Evolutionary conservation across 306 rosid genomes (phyloP), one percentile per base, ranked within the genome.

Genomic region (Mimosa bimucronata): DNA sequence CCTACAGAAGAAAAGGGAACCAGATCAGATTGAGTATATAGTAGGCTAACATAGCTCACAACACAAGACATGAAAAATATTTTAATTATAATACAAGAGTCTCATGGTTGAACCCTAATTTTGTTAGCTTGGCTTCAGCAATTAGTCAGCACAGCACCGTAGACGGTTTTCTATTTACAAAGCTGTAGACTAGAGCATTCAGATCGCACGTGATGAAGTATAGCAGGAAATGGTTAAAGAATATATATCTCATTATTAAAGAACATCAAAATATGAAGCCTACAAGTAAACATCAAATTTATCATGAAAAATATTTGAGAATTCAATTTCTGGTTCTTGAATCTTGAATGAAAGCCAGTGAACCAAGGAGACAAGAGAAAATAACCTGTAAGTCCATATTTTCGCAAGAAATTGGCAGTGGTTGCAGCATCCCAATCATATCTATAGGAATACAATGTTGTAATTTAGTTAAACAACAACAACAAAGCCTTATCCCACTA

Each of bases 391-490:
- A 91, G 99, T 75, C 93, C 97, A 75, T 91, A 89, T 78, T 93
- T 93, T 58, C 97, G 83, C 74, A 93, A 82, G 94, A 95, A 95
- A 86, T 90, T 93, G 30, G 98, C 93, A 50, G 98, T 11, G 46
- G 99, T 95, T 71, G 99, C 97, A 74, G 98, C 99, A 93, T 93
- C 99, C 99, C 98, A 95, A 86, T 95, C 99, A 86, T 95, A 94
- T 90, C 97, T 94, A 89, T 52, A 30, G 74, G 55, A 75, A 84
- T 52, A 79, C 34, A 81, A 79, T 18, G 77, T 78, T 41, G 71
- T 29, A 48, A 53, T 30, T 65, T 12, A 25, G 18, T 31, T 76
- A 71, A 84, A n/a, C n/a, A n/a, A n/a, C n/a, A n/a, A n/a, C n/a
- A n/a, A n/a, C n/a, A n/a, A n/a, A n/a, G n/a, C n/a, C n/a, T n/a